Evolutionary conservation across 441 rosid species (phyloP).

Genomic region (Erodium trifolium): DNA sequence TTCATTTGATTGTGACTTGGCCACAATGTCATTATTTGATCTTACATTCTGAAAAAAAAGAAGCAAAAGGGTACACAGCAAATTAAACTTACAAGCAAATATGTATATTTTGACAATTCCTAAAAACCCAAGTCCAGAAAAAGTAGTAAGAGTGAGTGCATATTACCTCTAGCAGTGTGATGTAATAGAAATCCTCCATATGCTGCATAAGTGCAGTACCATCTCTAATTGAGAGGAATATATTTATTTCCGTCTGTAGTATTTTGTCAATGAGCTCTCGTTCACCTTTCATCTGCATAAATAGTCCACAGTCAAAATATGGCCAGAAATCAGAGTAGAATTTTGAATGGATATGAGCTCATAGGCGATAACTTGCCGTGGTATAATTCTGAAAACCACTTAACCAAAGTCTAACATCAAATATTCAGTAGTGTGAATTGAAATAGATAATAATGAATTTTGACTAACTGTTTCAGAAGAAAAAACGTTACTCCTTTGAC

Average conservation of each 20-base stretch:
- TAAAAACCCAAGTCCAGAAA: background rate
- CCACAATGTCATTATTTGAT: conserved; percentile 38
- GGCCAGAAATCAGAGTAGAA: no score
- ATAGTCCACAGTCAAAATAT: conserved; percentile 9
- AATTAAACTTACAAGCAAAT: background rate
- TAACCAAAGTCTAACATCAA: no score
- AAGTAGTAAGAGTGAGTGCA: background rate
- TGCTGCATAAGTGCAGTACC: conserved; percentile 97
- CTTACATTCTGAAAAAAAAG: conserved; percentile 48
- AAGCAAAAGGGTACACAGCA: background rate
- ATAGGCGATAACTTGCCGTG: no score
- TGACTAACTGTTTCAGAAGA: no score
- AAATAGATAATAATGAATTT: no score
- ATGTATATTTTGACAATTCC: background rate
- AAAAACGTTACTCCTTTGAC: no score
- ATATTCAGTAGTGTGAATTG: no score
- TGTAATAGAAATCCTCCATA: conserved; percentile 96
- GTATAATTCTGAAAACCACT: no score
- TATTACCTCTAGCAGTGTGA: conserved; percentile 82
- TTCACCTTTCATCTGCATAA: conserved; percentile 90
- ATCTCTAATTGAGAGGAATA: conserved; percentile 79
- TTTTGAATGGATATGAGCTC: no score
- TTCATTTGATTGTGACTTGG: conserved; percentile 25
- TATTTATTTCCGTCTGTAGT: conserved; percentile 80
- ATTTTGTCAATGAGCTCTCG: conserved; percentile 84